Conservation (phyloP, 148 eudicot species). For the Chenopodium album region DNA sequence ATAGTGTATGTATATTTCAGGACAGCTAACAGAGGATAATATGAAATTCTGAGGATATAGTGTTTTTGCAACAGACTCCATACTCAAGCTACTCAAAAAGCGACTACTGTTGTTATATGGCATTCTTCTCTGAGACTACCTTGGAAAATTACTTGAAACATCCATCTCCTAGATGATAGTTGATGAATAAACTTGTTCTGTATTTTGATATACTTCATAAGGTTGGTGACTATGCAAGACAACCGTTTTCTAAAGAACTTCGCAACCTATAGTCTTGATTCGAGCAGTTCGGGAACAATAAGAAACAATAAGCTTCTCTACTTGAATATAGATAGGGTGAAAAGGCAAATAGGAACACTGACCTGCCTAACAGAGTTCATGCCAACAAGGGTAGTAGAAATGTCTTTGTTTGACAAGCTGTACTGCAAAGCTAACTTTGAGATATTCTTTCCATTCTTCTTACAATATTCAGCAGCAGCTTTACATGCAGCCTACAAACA, state of each 20-base stretch:
- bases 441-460: constrained; percentile 69
- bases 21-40: background rate
- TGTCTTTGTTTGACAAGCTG: constrained; percentile 82
- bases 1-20: background rate
- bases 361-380: constrained; percentile 93
- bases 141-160: no score
- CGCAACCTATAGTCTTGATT: background rate
- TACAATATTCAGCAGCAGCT: constrained; percentile 83
- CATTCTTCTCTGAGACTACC: background rate
- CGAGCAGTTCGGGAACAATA: background rate
- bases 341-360: constrained; percentile 5
- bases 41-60: background rate
- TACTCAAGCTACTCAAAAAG: background rate
- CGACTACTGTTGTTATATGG: background rate
- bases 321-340: background rate
- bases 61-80: background rate
- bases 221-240: background rate
- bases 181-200: no score
- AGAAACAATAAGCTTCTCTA: background rate
- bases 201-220: background rate
- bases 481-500: constrained; percentile 68
- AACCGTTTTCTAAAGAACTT: background rate
- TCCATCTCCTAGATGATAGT: background rate
- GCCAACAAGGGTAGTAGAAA: constrained; percentile 86
- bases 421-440: constrained; percentile 90